Percentiles rank a stretch among this genome's conserved stretches.
Evolutionary conservation across 768 basidiomycete species (phyloP).

Genomic region (Termitomyces eurrhizus): DNA sequence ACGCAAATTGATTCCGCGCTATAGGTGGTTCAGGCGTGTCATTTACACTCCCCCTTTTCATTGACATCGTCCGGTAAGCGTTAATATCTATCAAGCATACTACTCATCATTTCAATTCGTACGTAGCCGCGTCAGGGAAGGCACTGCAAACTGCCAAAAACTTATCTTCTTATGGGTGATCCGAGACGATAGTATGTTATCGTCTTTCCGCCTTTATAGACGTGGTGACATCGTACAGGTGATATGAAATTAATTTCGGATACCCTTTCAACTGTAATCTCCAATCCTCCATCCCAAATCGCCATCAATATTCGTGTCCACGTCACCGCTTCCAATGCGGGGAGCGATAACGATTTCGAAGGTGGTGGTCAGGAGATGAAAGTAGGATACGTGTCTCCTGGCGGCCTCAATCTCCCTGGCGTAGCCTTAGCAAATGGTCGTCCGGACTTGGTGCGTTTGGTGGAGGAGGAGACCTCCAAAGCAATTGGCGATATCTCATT

Average conservation of each 20-base stretch:
- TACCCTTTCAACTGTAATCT: constrained; percentile 17
- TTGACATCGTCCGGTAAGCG: constrained; percentile 39
- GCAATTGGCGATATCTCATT: constrained; percentile 40
- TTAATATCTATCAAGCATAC: neutral
- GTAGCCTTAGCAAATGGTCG: constrained; percentile 32
- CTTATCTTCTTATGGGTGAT: constrained; percentile 39
- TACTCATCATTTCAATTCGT: neutral
- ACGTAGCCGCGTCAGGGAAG: constrained; percentile 5
- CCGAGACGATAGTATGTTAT: constrained; percentile 29
- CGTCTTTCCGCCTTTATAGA: neutral
- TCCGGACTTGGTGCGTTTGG: constrained; percentile 35
- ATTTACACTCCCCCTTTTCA: constrained; percentile 41
- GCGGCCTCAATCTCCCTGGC: too few species aligned
- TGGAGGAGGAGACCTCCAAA: constrained; percentile 32
- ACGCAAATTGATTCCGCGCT: neutral
- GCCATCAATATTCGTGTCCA: constrained; percentile 17
- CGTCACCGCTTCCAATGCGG: constrained; percentile 13
- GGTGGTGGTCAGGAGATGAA: too few species aligned
- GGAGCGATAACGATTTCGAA: constrained; percentile 1
- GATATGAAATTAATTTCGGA: constrained; percentile 28
- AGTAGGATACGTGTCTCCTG: too few species aligned
- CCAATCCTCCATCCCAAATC: neutral
- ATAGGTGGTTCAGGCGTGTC: constrained; percentile 47
- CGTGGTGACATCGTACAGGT: constrained; percentile 8
- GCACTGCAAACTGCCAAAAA: neutral